phyloP scores from a whole-genome alignment of 2,329 filamentous ascomycete genomes.

The Akanthomyces dipterigenus region DNA sequence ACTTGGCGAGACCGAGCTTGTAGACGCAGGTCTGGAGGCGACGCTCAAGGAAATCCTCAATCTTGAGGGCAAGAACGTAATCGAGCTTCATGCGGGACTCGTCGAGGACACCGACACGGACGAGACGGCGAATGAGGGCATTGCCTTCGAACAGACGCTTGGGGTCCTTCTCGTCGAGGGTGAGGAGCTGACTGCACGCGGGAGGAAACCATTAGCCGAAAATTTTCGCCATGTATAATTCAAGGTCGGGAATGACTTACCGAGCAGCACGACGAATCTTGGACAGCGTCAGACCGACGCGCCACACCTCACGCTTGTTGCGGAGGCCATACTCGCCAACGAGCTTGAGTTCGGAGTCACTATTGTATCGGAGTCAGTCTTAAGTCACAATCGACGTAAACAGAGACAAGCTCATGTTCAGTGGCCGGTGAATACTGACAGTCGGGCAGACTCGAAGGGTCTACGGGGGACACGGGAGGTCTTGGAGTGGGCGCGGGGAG shows the following conservation, averaged over 20 bases:
- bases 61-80: slow-evolving; percentile 99
- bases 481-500: slow-evolving; percentile 78
- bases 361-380: slow-evolving; percentile 62
- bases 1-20: slow-evolving; percentile 99
- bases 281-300: slow-evolving; percentile 97
- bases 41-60: slow-evolving; percentile 99
- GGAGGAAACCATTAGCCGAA: background rate
- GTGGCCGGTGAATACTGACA: slow-evolving; percentile 97
- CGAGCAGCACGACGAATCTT: slow-evolving; percentile 99
- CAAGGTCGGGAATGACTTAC: slow-evolving; percentile 43
- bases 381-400: slow-evolving; percentile 80
- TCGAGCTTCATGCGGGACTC: slow-evolving; percentile 99
- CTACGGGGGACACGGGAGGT: slow-evolving; percentile 98
- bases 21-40: slow-evolving; percentile 99
- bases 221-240: background rate
- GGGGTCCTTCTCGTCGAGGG: slow-evolving; percentile 99
- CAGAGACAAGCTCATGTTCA: slow-evolving; percentile 97
- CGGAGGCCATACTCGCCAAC: slow-evolving; percentile 99
- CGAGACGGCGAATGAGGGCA: slow-evolving; percentile 98
- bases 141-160: slow-evolving; percentile 99
- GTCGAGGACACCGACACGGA: slow-evolving; percentile 98
- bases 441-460: slow-evolving; percentile 99
- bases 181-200: slow-evolving; percentile 83
- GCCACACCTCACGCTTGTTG: slow-evolving; percentile 99
- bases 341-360: slow-evolving; percentile 99